These are phyloP conservation scores for Ophiostoma himal-ulmi DNA, from an alignment of 2,329 filamentous ascomycete species.

Conservation along the genomic window DNA sequence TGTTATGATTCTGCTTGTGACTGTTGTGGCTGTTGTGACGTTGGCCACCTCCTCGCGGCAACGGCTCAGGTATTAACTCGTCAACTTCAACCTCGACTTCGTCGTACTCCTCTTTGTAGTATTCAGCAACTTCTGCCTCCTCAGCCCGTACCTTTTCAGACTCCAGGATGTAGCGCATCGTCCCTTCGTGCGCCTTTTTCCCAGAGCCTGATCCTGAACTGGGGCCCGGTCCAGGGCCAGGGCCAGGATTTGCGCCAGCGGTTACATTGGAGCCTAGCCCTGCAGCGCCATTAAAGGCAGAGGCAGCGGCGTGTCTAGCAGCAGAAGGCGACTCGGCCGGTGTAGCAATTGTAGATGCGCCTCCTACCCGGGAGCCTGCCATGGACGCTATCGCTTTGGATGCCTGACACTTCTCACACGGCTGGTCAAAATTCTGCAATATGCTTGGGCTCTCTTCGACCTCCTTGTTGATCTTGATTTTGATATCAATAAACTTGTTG, in stretches of 20 bases:
- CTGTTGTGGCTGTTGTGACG: not conserved
- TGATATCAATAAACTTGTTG: slow-evolving; percentile 75
- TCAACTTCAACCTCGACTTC: slow-evolving; percentile 75
- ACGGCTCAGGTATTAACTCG: slow-evolving; percentile 43
- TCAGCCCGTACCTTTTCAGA: slow-evolving; percentile 68
- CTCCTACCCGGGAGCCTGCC: not conserved
- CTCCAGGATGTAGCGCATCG: slow-evolving; percentile 85
- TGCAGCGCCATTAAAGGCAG: not conserved
- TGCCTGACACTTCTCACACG: slow-evolving; percentile 9
- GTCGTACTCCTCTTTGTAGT: slow-evolving; percentile 68
- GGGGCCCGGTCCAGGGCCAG: not conserved
- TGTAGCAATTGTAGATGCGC: not conserved
- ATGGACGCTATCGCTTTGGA: not conserved
- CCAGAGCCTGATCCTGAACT: slow-evolving; percentile 34
- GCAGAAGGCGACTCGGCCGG: not conserved
- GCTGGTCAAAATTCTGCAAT: not conserved
- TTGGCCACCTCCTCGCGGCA: not conserved
- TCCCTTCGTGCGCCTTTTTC: slow-evolving; percentile 56
- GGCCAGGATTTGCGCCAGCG: not conserved
- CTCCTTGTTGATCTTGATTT: slow-evolving; percentile 81
- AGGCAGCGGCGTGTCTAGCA: not conserved
- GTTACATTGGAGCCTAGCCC: not conserved
- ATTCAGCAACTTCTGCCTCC: slow-evolving; percentile 58
- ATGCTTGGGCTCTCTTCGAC: slow-evolving; percentile 44
- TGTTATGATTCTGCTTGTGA: not conserved